Evolutionary conservation across 805 yeast genomes (phyloP), one percentile per base, ranked within the genome.

Genomic region (Zygosaccharomyces siamensis): DNA sequence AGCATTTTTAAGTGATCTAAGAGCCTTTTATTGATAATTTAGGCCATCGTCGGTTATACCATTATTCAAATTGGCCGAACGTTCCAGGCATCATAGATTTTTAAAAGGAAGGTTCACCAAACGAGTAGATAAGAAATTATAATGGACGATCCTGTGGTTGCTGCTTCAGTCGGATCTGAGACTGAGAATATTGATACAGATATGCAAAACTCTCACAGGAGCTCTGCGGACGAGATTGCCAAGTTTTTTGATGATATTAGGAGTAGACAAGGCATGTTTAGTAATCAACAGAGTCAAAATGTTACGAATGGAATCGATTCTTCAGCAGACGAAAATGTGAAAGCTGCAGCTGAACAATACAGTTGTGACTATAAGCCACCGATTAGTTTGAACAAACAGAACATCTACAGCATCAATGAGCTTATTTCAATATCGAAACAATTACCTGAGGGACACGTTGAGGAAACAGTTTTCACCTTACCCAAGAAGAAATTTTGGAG

Each of bases 401-500:
- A 54, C 40, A 45, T 56, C 3, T 66, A 66, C 53, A 58, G 63
- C 37, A 59, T 63, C 30, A 58, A 63, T 38, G 70, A 66, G 48
- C 47, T 66, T 30, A 18, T 59, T 21, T 43, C 50, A 7, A 45
- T 55, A 4, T 51, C 55, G 7, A 51, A 54, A 20, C 42, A 61
- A 45, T 38, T 63, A 1, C 62, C 68, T 5, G 60, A 64, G n/a
- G 60, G 57, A 31, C 60, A 74, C 28, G 50, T 71, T 18, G 59
- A 60, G 12, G 58, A 62, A 43, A 65, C 68, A 49, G 58, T 63
- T 5, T 59, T 67, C 11, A 52, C 62, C 26, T 66, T 78, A 52
- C 83, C 84, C 3, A 75, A 69, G 32, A 66, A 62, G 46, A 66
- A 71, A 14, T 80, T 79, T 55, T 80, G 81, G 77, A 71, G 77